Percentiles rank a stretch among this genome's conserved stretches.
These are phyloP conservation scores for Huntiella savannae DNA, from an alignment of 2,329 filamentous ascomycete species.

Conservation along the genomic window DNA sequence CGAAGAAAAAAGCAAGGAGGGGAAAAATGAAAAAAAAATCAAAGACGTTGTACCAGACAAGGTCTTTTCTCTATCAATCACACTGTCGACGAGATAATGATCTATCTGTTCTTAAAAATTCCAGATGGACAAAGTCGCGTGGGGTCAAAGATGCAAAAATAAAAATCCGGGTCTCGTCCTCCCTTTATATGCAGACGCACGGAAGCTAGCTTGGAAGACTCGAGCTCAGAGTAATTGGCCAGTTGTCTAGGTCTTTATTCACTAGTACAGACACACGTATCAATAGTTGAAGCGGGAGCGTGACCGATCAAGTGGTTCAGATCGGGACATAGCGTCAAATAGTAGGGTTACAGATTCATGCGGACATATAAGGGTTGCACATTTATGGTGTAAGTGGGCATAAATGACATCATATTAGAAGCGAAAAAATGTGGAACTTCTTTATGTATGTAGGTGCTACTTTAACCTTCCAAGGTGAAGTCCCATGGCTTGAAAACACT, in stretches of 20 bases:
- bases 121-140: no score
- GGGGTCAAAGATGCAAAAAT: neutral
- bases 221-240: no score
- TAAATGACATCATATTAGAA: no score
- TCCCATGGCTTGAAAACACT: constrained; percentile 71
- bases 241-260: no score
- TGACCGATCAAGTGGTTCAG: no score
- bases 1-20: neutral
- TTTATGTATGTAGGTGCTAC: neutral
- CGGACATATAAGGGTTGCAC: neutral
- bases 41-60: constrained; percentile 1
- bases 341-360: neutral
- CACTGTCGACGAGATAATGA: no score
- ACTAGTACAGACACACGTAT: no score
- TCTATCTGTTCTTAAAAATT: no score
- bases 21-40: neutral
- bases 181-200: neutral
- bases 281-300: no score
- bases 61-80: no score
- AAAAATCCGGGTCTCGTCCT: neutral
- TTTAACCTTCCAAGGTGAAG: constrained; percentile 36
- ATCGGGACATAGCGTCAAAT: neutral
- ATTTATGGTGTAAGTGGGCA: neutral
- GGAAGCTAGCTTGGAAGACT: neutral
- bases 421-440: neutral